Base-by-base conservation (phyloP, 352 stramenopile species). In the Phytophthora pistaciae region DNA sequence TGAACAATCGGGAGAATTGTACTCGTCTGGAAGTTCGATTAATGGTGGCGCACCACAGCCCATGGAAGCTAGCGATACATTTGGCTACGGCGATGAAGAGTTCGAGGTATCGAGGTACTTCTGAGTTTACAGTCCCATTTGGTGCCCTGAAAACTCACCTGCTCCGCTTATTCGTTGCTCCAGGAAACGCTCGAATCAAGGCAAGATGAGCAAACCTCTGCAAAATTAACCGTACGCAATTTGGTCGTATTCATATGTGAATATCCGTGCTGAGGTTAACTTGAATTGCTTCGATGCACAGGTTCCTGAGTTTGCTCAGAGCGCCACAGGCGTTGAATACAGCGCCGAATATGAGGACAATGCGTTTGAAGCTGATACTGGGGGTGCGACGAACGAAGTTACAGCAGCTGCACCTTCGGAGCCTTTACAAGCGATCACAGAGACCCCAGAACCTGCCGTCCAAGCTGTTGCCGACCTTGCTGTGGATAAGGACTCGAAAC, bases 51-150 rank as follows among this genome's bases (percentile, higher is more conserved):
- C 8, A 20, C 14, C 50, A 27, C 31, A 58, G 10, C 25, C 27
- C 46, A 27, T 77, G 56, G 59, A 73, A 23, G 58, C 44, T 7
- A 81, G 46, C 3, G 76, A 87, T 40, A 80, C 72, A 1, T 92
- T 91, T 55, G 87, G 85, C 54, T 94, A 94, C 64, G 85, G 87
- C 44, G 82, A 94, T 18, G 87, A 93, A n/a, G 85, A 88, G 48
- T 92, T 93, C 67, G 87, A 94, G 72, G 82, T 81, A 64, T 23
- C 67, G 87, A 94, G 72, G 82, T 81, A 64, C 20, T 53, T 27
- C 2, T 27, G 14, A n/a, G 23, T 27, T 27, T 13, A 53, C 20
- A 27, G n/a, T 50, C 20, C 29, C 46, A 29, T 29, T 27, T 18
- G 20, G 3, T 7, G 5, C 14, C 23, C 42, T 11, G 42, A 21